Evolutionary conservation across 2,329 filamentous ascomycete species (phyloP).

Genomic region (Penicillium frequentans): DNA sequence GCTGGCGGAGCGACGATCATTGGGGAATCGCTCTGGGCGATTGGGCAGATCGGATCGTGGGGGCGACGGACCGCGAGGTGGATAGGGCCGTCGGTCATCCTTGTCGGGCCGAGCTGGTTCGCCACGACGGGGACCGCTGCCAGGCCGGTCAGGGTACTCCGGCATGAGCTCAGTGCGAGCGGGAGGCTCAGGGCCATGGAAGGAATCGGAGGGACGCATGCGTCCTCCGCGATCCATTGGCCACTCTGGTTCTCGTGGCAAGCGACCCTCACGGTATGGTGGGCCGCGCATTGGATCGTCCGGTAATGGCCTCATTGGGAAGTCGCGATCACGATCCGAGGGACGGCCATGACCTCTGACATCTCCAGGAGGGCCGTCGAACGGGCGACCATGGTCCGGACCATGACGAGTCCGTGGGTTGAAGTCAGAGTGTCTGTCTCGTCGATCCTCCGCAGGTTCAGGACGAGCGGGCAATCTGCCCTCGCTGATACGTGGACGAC

Average conservation of each 20-base stretch:
- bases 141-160: slow-evolving; percentile 30
- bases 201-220: slow-evolving; percentile 31
- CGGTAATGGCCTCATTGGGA: slow-evolving; percentile 29
- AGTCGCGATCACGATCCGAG: slow-evolving; percentile 37
- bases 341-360: slow-evolving; percentile 37
- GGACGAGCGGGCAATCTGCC: slow-evolving; percentile 38
- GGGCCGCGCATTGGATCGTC: slow-evolving; percentile 43
- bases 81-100: slow-evolving; percentile 32
- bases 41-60: slow-evolving; percentile 30
- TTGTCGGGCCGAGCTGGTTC: slow-evolving; percentile 30
- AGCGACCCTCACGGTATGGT: slow-evolving; percentile 35
- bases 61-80: slow-evolving; percentile 27
- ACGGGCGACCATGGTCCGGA: slow-evolving; percentile 36
- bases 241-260: slow-evolving; percentile 39
- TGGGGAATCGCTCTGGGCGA: slow-evolving; percentile 39
- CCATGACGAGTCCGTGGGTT: slow-evolving; percentile 37
- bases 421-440: slow-evolving; percentile 40
- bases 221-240: slow-evolving; percentile 35
- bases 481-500: slow-evolving; percentile 39
- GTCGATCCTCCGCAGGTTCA: slow-evolving; percentile 40
- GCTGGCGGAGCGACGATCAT: slow-evolving; percentile 35
- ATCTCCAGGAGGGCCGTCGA: slow-evolving; percentile 36
- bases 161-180: slow-evolving; percentile 37
- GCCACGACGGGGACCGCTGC: slow-evolving; percentile 32
- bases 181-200: slow-evolving; percentile 29